Conservation (phyloP, 148 eudicot species). For the Spergularia bocconei region DNA sequence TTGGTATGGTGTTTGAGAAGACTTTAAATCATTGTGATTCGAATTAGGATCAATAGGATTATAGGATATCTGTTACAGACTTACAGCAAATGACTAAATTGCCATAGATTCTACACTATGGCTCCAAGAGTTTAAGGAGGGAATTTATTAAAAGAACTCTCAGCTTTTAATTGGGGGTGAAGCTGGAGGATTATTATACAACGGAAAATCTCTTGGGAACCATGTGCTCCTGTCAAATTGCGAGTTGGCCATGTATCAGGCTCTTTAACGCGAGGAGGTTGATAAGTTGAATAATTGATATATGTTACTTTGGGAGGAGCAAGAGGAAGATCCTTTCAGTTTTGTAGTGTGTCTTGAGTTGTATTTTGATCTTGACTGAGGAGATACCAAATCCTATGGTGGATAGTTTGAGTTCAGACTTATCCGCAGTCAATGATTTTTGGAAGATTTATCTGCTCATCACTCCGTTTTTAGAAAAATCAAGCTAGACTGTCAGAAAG, state of each 20-base stretch:
- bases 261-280: not conserved
- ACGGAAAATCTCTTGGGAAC: not conserved
- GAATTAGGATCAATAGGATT: not conserved
- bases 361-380: not conserved
- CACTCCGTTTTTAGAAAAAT: not conserved
- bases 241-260: not conserved
- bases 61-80: too few relatives aligned
- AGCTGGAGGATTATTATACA: not conserved
- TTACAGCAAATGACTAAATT: too few relatives aligned
- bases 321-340: not conserved
- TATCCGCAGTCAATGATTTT: too few relatives aligned
- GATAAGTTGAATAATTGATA: not conserved
- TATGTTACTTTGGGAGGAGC: slow-evolving; percentile 2
- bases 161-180: not conserved
- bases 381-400: not conserved
- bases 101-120: not conserved
- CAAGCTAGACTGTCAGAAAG: not conserved
- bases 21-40: not conserved
- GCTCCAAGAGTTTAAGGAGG: not conserved
- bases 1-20: not conserved
- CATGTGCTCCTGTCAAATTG: not conserved
- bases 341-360: not conserved
- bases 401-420: not conserved
- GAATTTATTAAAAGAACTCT: not conserved
- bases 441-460: not conserved